Percentiles rank a stretch among this genome's conserved stretches.
phyloP scores from a whole-genome alignment of 2,329 filamentous ascomycete genomes.

The Clonostachys rhizophaga region DNA sequence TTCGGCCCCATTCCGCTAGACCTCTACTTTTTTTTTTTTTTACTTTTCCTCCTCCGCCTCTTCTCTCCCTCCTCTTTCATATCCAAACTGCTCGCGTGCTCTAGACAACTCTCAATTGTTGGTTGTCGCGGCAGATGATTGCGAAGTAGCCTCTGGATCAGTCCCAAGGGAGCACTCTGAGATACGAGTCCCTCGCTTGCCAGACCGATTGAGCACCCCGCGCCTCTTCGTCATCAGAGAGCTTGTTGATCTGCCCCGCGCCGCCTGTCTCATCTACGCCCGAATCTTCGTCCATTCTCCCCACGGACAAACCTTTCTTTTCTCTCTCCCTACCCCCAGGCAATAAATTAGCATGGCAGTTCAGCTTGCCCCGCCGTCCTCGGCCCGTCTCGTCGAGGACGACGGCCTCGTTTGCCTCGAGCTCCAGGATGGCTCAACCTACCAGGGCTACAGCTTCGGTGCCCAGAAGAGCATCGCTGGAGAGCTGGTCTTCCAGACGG shows the following conservation, averaged over 20 bases:
- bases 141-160: conserved; percentile 17
- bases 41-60: conserved; percentile 9
- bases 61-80: conserved; percentile 5
- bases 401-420: conserved; percentile 78
- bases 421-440: conserved; percentile 85
- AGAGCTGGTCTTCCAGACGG: conserved; percentile 98
- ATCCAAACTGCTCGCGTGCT: conserved; percentile 1
- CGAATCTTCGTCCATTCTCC: conserved; percentile 19
- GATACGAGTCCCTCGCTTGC: conserved; percentile 26
- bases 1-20: conserved; percentile 1
- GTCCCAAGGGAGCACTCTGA: conserved; percentile 25
- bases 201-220: conserved; percentile 15
- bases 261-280: conserved; percentile 3
- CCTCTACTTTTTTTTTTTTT: conserved; percentile 5
- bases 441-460: conserved; percentile 95
- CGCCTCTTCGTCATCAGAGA: conserved; percentile 9
- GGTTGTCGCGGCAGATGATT: conserved; percentile 25
- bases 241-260: conserved; percentile 1
- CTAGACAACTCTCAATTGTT: conserved; percentile 7
- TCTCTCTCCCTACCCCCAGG: conserved; percentile 1
- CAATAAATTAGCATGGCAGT: conserved; percentile 20
- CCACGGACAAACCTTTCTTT: conserved; percentile 1
- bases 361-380: conserved; percentile 47
- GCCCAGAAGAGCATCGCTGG: conserved; percentile 91
- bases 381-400: conserved; percentile 50